These are phyloP conservation scores for Phytophthora kernoviae DNA, from an alignment of 352 stramenopile genomes.

Conservation along the genomic window DNA sequence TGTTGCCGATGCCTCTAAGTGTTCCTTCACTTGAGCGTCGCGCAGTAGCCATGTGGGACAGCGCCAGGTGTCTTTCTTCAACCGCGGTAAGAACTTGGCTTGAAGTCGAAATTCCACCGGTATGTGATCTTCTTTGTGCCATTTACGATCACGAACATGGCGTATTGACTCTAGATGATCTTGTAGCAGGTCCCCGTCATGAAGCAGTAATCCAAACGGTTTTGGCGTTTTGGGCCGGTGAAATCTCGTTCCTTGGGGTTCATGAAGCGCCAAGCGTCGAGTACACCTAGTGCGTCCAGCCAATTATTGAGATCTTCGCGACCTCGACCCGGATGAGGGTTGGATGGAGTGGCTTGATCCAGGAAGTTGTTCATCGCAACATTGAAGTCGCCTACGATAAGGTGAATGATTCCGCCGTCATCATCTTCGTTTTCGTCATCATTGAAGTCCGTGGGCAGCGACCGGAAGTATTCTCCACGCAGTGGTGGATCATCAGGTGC, in stretches of 20 bases:
- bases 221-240: not conserved
- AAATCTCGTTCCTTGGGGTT: not conserved
- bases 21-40: not conserved
- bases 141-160: not conserved
- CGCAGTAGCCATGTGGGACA: slow-evolving; percentile 9
- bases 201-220: slow-evolving; percentile 12
- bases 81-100: not conserved
- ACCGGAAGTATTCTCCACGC: slow-evolving; percentile 1
- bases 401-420: not conserved
- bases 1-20: slow-evolving; percentile 1
- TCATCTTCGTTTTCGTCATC: not conserved
- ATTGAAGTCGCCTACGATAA: slow-evolving; percentile 12
- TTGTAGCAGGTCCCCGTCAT: not conserved
- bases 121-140: slow-evolving; percentile 6
- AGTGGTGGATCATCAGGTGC: slow-evolving; percentile 7
- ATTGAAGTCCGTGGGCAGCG: slow-evolving; percentile 1
- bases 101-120: not conserved
- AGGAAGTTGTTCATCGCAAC: not conserved
- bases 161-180: not conserved
- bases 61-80: not conserved
- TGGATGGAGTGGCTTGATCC: not conserved
- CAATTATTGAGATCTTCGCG: not conserved
- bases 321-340: not conserved
- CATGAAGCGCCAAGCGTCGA: not conserved
- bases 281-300: slow-evolving; percentile 2